A percentile compares a stretch with the other conserved stretches of the same genome.
These are phyloP conservation scores for Fraxinus excelsior DNA, from an alignment of 257 asterid species.

Conservation along the genomic window DNA sequence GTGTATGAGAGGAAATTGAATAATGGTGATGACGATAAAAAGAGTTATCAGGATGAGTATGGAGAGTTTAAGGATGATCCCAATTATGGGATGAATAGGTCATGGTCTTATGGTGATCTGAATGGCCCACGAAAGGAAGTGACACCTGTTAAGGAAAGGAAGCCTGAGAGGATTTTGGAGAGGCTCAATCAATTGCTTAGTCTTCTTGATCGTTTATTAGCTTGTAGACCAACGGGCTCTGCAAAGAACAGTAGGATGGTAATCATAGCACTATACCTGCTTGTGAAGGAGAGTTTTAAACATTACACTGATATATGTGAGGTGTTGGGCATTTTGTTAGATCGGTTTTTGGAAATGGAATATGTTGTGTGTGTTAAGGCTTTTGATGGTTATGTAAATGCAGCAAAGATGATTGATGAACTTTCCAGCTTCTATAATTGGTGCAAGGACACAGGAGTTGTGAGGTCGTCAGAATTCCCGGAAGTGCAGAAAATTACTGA, in stretches of 20 bases:
- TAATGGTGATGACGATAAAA: conserved; percentile 33
- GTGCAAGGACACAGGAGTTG: conserved; percentile 60
- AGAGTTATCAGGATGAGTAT: conserved; percentile 31
- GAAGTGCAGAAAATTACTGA: conserved; percentile 57
- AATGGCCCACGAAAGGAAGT: conserved; percentile 28
- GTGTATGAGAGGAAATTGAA: conserved; percentile 49
- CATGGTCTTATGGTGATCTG: conserved; percentile 42
- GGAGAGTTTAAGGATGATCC: conserved; percentile 37
- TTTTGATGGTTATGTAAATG: conserved; percentile 66
- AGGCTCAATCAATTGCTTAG: conserved; percentile 57
- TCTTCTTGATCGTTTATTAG: conserved; percentile 62
- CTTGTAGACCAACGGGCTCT: conserved; percentile 63
- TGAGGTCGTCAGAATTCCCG: conserved; percentile 64
- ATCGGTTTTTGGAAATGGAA: conserved; percentile 55
- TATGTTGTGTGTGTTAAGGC: conserved; percentile 53
- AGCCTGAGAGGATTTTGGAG: conserved; percentile 59
- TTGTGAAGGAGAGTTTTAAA: conserved; percentile 63
- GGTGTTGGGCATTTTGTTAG: conserved; percentile 43
- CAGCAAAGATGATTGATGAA: conserved; percentile 58
- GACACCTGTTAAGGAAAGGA: conserved; percentile 44
- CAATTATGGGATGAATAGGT: conserved; percentile 29
- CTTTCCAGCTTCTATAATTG: conserved; percentile 52
- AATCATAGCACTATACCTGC: conserved; percentile 48
- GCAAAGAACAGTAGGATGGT: conserved; percentile 69
- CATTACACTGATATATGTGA: conserved; percentile 52